Conservation (phyloP, 768 basidiomycete species). For the Serpula lacrymans region DNA sequence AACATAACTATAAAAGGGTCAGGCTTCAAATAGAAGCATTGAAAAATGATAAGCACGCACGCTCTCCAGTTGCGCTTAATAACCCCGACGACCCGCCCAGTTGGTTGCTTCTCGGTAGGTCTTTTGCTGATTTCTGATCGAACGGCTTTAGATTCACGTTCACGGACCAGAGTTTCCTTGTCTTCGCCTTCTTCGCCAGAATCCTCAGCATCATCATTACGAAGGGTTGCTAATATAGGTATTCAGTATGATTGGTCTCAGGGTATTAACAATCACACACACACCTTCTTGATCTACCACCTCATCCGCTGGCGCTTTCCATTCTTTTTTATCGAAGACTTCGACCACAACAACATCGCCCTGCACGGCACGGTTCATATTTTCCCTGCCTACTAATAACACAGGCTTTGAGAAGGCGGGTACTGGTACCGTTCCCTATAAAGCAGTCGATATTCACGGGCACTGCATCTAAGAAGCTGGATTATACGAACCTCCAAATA, state of each 20-base stretch:
- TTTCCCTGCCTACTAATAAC: slow-evolving; percentile 81
- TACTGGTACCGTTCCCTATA: slow-evolving; percentile 76
- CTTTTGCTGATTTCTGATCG: slow-evolving; percentile 20
- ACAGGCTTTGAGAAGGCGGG: slow-evolving; percentile 74
- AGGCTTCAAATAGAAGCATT: slow-evolving; percentile 1
- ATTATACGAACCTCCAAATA: slow-evolving; percentile 77
- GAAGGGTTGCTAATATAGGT: slow-evolving; percentile 60
- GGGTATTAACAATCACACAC: slow-evolving; percentile 17
- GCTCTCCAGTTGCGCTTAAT: slow-evolving; percentile 96
- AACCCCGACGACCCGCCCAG: slow-evolving; percentile 87
- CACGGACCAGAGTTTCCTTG: slow-evolving; percentile 32
- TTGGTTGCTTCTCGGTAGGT: slow-evolving; percentile 72
- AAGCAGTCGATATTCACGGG: neutral
- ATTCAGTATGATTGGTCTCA: slow-evolving; percentile 1
- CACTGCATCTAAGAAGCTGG: neutral
- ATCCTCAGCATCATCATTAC: slow-evolving; percentile 84
- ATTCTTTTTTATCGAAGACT: slow-evolving; percentile 80
- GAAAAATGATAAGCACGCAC: slow-evolving; percentile 42
- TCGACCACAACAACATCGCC: slow-evolving; percentile 93
- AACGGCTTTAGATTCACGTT: slow-evolving; percentile 42
- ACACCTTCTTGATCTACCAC: slow-evolving; percentile 91
- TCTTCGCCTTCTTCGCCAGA: slow-evolving; percentile 58
- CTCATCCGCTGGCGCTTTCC: slow-evolving; percentile 90
- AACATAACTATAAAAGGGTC: slow-evolving; percentile 58
- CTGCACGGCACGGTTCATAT: slow-evolving; percentile 94